Evolutionary conservation across 495 filamentous ascomycete genomes (phyloP).

Genomic region (Trichoderma virens): DNA sequence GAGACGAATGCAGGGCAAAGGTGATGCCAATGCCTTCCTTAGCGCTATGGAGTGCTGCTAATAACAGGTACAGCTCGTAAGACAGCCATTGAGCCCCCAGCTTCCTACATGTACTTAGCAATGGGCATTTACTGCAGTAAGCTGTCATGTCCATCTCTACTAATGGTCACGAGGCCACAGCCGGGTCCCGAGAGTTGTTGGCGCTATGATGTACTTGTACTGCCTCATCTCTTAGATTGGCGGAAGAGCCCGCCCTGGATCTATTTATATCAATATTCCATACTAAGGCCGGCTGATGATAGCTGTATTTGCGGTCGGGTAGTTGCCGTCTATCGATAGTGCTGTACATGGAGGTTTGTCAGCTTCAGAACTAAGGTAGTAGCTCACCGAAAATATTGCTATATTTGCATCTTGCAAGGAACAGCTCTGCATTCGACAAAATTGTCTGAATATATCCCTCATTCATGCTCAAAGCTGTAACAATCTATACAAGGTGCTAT

Average conservation of each 20-base stretch:
- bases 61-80: not conserved
- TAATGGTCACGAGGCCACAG: conserved; percentile 1
- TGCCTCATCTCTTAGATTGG: not conserved
- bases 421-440: too few species aligned
- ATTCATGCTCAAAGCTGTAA: too few species aligned
- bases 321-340: not conserved
- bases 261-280: not conserved
- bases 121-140: too few species aligned
- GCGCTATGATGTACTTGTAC: not conserved
- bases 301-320: not conserved
- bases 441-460: too few species aligned
- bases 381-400: too few species aligned
- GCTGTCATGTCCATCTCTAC: too few species aligned
- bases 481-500: too few species aligned
- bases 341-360: not conserved
- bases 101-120: too few species aligned
- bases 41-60: not conserved
- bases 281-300: not conserved
- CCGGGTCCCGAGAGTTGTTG: not conserved
- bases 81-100: not conserved
- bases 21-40: too few species aligned
- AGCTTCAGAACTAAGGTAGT: too few species aligned
- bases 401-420: too few species aligned
- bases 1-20: conserved; percentile 1
- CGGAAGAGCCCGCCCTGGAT: not conserved